Percentiles rank a stretch among this genome's conserved stretches.
Evolutionary conservation across 371 early-diverging fungal genomes (phyloP).

Genomic region (Mucor irregularis): DNA sequence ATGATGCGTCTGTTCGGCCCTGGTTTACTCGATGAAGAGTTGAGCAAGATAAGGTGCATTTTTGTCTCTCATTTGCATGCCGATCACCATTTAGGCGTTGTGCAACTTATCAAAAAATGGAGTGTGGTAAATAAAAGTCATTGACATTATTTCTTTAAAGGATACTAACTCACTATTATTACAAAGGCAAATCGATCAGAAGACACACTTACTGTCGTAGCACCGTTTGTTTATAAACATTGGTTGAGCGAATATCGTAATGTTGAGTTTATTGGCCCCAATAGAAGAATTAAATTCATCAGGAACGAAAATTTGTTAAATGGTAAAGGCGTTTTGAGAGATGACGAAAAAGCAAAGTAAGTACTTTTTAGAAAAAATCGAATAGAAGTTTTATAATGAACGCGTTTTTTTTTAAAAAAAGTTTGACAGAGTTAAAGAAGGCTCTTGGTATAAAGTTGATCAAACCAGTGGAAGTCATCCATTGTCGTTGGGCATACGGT

Average conservation of each 20-base stretch:
- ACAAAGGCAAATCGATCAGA: not conserved
- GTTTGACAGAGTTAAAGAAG: slow-evolving; percentile 35
- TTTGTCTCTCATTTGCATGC: slow-evolving; percentile 98
- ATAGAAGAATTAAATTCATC: slow-evolving; percentile 22
- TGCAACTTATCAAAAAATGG: slow-evolving; percentile 70
- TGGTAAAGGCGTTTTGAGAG: not conserved
- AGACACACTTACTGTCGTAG: slow-evolving; percentile 56
- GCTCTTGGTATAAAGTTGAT: slow-evolving; percentile 55
- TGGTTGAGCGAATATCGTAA: slow-evolving; percentile 76
- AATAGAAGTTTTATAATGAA: not conserved
- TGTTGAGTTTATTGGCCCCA: slow-evolving; percentile 61
- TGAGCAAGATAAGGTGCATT: slow-evolving; percentile 67
- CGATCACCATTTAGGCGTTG: slow-evolving; percentile 97
- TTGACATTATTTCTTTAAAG: not conserved
- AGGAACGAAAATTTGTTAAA: slow-evolving; percentile 39
- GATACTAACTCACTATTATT: slow-evolving; percentile 7
- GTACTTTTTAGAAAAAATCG: not conserved
- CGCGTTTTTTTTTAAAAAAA: slow-evolving; percentile 2
- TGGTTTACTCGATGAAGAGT: slow-evolving; percentile 37
- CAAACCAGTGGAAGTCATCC: slow-evolving; percentile 72
- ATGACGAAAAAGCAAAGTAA: slow-evolving; percentile 7
- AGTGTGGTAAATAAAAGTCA: slow-evolving; percentile 40
- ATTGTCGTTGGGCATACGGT: slow-evolving; percentile 82
- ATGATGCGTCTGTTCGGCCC: slow-evolving; percentile 79
- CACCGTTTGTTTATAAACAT: slow-evolving; percentile 57